Base-by-base conservation (phyloP, 2,329 filamentous ascomycete genomes). In the Hawksworthiomyces lignivorus region DNA sequence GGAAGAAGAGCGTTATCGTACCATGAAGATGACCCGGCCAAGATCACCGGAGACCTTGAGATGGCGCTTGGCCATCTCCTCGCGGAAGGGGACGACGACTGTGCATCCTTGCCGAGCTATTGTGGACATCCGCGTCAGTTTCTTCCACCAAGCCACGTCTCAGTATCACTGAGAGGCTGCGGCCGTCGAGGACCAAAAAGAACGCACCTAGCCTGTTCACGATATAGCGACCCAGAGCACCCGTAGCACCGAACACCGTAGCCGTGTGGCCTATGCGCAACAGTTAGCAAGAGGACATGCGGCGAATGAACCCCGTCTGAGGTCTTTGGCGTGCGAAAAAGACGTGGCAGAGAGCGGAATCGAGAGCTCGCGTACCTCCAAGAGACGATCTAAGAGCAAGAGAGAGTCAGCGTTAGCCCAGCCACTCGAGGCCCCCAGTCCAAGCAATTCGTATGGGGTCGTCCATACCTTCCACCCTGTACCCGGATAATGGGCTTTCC, bases 1-100 rank as follows among this genome's bases (percentile, higher is more conserved):
- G 9, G 24, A 38, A n/a, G 1, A 15, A 28, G 24, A 24, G 5
- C 21, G 24, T 24, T 36, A n/a, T 47, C 72, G 48, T 66, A 89
- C 85, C 56, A 94, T 73, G 65, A 98, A 97, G 55, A 84, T 71
- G 43, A 98, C 77, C 54, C 87, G 79, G 49, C 92, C 92, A 47
- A 98, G 73, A 65, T 98, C 92, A 66, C 92, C 92, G n/a, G 87
- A 75, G 45, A 95, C 81, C 70, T 97, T 97, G 59, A 98, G 72
- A 69, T 97, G 90, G 54, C 92, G 83, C 76, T 97, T 97, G 54
- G 84, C 73, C 89, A 96, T 97, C 67, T 97, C 92, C 71, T 98
- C 92, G 34, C 92, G 83, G 73, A 80, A 98, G 37, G 92, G 92
- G 46, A 97, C 67, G 46, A 98, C 80, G 30, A 98, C 92, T 29